Conservation (phyloP, 176 grass and related monocot genomes). For the Juncus effusus region DNA sequence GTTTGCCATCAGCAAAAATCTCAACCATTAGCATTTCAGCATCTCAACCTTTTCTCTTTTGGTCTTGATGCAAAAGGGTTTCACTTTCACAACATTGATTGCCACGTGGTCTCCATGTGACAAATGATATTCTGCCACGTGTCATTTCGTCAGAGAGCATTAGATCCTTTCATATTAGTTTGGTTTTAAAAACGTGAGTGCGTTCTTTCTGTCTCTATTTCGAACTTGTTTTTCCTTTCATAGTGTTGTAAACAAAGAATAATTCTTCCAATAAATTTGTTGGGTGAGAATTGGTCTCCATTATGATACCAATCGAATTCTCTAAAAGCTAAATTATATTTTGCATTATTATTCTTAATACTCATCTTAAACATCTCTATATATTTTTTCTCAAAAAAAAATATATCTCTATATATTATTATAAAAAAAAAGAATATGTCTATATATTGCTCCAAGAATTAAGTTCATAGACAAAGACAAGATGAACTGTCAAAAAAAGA, state of each 20-base stretch:
- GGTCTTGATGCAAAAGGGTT: neutral
- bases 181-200: neutral
- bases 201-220: neutral
- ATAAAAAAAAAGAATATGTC: neutral
- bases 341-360: constrained; percentile 7
- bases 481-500: too few species aligned
- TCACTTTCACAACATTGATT: constrained; percentile 4
- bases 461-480: too few species aligned
- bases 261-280: constrained; percentile 15
- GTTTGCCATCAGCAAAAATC: too few species aligned
- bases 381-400: too few species aligned
- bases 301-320: neutral
- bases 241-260: constrained; percentile 4
- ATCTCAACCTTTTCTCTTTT: neutral
- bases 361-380: neutral
- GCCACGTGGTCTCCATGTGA: neutral
- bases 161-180: constrained; percentile 8
- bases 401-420: too few species aligned
- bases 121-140: constrained; percentile 8
- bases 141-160: constrained; percentile 4
- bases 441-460: too few species aligned
- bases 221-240: neutral
- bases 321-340: neutral
- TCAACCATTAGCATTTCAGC: too few species aligned
- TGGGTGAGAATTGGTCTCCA: neutral